Conservation (phyloP, 257 asterid species). For the Penstemon davidsonii region DNA sequence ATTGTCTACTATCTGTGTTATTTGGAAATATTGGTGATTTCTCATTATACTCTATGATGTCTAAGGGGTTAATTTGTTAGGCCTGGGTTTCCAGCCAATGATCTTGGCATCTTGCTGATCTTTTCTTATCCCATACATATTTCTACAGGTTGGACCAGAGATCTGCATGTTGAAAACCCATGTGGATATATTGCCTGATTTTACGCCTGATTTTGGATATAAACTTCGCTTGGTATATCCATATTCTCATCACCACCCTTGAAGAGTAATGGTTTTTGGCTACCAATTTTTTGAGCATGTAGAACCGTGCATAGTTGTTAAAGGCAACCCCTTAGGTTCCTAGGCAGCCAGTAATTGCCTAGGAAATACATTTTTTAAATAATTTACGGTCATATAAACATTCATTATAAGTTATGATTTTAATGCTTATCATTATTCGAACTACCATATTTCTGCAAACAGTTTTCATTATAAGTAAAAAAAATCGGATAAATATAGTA, state of each 20-base stretch:
- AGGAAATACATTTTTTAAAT: too few species aligned
- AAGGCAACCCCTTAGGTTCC: neutral
- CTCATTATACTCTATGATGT: neutral
- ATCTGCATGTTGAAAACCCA: constrained; percentile 96
- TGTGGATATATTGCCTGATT: constrained; percentile 93
- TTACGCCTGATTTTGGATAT: constrained; percentile 84
- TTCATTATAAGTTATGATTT: too few species aligned
- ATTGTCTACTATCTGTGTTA: neutral
- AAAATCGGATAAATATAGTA: too few species aligned
- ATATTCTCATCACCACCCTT: constrained; percentile 14
- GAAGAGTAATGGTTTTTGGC: neutral
- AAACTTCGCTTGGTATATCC: constrained; percentile 78
- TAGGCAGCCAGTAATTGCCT: neutral
- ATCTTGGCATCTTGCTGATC: constrained; percentile 20
- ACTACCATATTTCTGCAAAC: too few species aligned
- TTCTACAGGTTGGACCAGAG: constrained; percentile 94
- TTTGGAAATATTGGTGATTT: neutral
- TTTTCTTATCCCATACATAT: constrained; percentile 8
- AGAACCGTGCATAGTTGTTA: neutral
- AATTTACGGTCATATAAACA: too few species aligned
- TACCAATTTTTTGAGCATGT: neutral
- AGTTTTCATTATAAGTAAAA: too few species aligned
- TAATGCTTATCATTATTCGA: too few species aligned
- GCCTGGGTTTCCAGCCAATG: constrained; percentile 10
- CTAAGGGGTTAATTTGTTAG: constrained; percentile 12